phyloP scores from a whole-genome alignment of 2,329 filamentous ascomycete species.

The Tolypocladium album region DNA sequence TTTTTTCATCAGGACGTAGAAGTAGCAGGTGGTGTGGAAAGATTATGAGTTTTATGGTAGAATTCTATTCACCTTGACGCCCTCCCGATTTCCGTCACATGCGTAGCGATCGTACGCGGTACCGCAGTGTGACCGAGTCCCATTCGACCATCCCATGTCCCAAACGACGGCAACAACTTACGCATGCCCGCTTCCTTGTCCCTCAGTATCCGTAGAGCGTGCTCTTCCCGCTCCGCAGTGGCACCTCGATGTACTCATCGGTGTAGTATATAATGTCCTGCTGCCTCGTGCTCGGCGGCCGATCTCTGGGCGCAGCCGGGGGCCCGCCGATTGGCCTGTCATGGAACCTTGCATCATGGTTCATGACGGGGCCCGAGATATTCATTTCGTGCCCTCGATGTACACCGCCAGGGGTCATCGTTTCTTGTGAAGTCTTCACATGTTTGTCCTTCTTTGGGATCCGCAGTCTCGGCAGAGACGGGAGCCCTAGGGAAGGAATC shows the following conservation, averaged over 20 bases:
- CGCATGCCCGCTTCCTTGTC: background rate
- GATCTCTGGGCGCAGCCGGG: background rate
- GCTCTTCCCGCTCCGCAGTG: constrained; percentile 24
- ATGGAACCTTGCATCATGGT: constrained; percentile 12
- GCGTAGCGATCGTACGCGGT: background rate
- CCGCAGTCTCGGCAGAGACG: constrained; percentile 25
- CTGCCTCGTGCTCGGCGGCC: background rate
- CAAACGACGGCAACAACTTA: background rate
- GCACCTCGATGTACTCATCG: constrained; percentile 14
- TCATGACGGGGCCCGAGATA: constrained; percentile 5
- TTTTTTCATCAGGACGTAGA: background rate
- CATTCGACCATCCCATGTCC: background rate
- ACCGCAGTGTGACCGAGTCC: background rate
- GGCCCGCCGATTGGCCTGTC: constrained; percentile 8
- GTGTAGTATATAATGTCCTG: background rate
- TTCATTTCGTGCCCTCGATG: constrained; percentile 7
- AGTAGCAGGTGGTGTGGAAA: background rate
- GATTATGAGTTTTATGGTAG: background rate
- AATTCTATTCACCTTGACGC: background rate
- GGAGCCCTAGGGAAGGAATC: constrained; percentile 24
- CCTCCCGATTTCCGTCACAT: background rate
- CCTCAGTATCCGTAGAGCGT: constrained; percentile 17
- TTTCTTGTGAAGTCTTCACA: background rate
- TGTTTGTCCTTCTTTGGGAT: constrained; percentile 28
- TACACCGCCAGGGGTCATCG: constrained; percentile 12